Percentiles rank a stretch among this genome's conserved stretches.
phyloP scores from a whole-genome alignment of 1,284 basidiomycete genomes.

The Papiliotrema fonsecae region DNA sequence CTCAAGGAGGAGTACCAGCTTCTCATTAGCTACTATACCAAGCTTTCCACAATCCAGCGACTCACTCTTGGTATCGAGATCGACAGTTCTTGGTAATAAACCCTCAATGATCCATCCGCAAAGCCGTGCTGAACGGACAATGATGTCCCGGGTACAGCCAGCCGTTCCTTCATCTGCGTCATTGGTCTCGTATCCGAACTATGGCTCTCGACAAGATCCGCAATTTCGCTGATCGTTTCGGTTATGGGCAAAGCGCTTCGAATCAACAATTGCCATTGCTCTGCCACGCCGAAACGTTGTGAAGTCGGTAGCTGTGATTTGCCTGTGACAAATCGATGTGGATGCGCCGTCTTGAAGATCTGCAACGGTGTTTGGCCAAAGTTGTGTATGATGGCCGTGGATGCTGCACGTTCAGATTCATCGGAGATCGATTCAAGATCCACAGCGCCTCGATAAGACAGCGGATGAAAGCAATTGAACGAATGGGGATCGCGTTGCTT shows the following conservation, averaged over 20 bases:
- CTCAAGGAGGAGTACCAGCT: conserved; percentile 72
- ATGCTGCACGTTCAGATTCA: conserved; percentile 81
- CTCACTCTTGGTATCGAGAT: conserved; percentile 59
- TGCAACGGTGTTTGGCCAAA: conserved; percentile 87
- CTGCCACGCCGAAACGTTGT: conserved; percentile 69
- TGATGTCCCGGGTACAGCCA: conserved; percentile 21
- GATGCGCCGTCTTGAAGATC: conserved; percentile 80
- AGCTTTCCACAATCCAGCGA: conserved; percentile 4
- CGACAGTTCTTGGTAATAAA: conserved; percentile 52
- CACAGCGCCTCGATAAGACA: conserved; percentile 90
- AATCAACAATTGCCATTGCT: conserved; percentile 50
- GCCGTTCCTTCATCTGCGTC: conserved; percentile 22
- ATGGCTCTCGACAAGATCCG: conserved; percentile 50
- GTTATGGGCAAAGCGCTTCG: conserved; percentile 45
- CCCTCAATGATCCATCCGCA: conserved; percentile 32
- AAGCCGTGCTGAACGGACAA: conserved; percentile 45
- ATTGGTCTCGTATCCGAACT: conserved; percentile 25
- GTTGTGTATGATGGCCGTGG: conserved; percentile 92
- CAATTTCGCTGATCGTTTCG: conserved; percentile 55
- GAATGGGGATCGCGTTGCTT: conserved; percentile 77
- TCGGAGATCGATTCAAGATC: conserved; percentile 81
- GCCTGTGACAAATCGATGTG: conserved; percentile 66
- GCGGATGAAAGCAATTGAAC: conserved; percentile 85
- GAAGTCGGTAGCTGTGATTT: conserved; percentile 64
- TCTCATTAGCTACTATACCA: conserved; percentile 14